These are phyloP conservation scores for Auriculariales sp. DNA, from an alignment of 768 basidiomycete genomes.

Conservation along the genomic window DNA sequence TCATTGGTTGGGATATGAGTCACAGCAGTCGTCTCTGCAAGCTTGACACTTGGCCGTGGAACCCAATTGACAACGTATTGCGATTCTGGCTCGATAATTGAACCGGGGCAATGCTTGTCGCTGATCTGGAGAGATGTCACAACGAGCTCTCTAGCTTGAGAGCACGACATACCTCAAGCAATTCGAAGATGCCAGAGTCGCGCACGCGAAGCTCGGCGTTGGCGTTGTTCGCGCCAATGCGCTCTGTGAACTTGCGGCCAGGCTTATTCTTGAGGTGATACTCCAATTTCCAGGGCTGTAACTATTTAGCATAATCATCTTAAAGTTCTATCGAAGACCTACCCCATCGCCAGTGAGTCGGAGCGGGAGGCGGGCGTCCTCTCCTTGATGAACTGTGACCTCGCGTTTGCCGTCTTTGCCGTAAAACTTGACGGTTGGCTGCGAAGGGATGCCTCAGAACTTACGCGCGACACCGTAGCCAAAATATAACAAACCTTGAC, in stretches of 20 bases:
- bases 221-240: conserved; percentile 30
- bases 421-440: conserved; percentile 86
- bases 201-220: conserved; percentile 65
- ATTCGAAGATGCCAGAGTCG: conserved; percentile 63
- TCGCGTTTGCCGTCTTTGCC: conserved; percentile 41
- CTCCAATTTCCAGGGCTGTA: conserved; percentile 75
- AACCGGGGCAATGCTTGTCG: conserved; percentile 78
- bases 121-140: conserved; percentile 34
- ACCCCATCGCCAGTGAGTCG: conserved; percentile 87
- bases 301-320: conserved; percentile 1
- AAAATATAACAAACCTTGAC: conserved; percentile 40
- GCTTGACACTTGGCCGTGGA: conserved; percentile 56
- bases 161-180: conserved; percentile 41
- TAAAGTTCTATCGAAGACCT: conserved; percentile 15
- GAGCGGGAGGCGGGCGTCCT: conserved; percentile 58
- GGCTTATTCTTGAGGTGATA: conserved; percentile 44
- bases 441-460: background rate
- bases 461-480: background rate
- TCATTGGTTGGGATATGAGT: conserved; percentile 49
- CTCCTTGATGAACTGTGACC: conserved; percentile 58
- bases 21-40: conserved; percentile 44
- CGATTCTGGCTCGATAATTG: conserved; percentile 40
- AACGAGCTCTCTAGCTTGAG: conserved; percentile 1
- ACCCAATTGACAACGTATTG: conserved; percentile 68
- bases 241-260: conserved; percentile 22